phyloP scores from a whole-genome alignment of 2,329 filamentous ascomycete genomes.

The Thermoascus crustaceus region DNA sequence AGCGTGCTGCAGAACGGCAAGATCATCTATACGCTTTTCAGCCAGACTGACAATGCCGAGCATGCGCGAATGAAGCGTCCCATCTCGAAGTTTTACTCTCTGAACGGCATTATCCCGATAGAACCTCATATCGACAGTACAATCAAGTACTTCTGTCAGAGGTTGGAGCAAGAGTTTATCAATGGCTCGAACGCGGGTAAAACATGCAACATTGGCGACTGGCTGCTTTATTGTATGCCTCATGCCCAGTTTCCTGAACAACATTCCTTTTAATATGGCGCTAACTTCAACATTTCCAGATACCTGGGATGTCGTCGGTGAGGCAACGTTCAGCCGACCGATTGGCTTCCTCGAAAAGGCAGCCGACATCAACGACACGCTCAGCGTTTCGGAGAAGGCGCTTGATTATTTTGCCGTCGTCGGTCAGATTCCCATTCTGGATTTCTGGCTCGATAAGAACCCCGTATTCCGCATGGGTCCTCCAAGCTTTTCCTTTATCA shows the following conservation, averaged over 20 bases:
- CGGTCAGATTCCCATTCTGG: slow-evolving; percentile 18
- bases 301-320: slow-evolving; percentile 19
- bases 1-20: no score
- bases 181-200: no score
- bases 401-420: slow-evolving; percentile 19
- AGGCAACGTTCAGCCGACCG: slow-evolving; percentile 18
- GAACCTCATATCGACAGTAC: no score
- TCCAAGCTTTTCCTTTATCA: slow-evolving; percentile 16
- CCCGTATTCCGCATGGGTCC: slow-evolving; percentile 19
- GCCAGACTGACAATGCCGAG: no score
- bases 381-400: slow-evolving; percentile 15
- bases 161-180: no score
- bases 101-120: no score
- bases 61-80: no score
- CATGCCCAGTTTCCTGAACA: no score
- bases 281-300: slow-evolving; percentile 1
- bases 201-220: slow-evolving; percentile 33
- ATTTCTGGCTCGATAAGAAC: slow-evolving; percentile 23
- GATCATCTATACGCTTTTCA: no score
- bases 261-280: no score
- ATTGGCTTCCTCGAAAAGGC: slow-evolving; percentile 20
- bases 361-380: slow-evolving; percentile 17
- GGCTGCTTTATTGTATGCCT: slow-evolving; percentile 20
- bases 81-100: no score
- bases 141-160: no score